Evolutionary conservation across 257 asterid species (phyloP).

Genomic region (Scutellaria galericulata): DNA sequence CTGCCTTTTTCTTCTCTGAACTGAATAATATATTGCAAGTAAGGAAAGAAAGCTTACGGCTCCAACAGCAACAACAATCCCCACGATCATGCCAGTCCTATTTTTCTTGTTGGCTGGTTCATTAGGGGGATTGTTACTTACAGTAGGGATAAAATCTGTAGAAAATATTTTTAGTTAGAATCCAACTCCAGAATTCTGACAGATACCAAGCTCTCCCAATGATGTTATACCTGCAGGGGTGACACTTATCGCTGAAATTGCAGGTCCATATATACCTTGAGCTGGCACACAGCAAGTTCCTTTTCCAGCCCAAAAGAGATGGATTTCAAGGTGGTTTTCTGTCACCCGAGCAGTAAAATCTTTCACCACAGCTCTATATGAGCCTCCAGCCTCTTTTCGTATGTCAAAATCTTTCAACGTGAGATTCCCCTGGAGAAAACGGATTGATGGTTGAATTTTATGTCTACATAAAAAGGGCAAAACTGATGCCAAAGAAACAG

Average conservation of each 20-base stretch:
- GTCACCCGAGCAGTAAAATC: slow-evolving; percentile 52
- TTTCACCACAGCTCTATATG: slow-evolving; percentile 53
- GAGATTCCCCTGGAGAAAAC: slow-evolving; percentile 56
- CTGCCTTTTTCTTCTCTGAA: slow-evolving; percentile 51
- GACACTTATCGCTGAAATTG: slow-evolving; percentile 77
- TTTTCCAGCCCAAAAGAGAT: slow-evolving; percentile 90
- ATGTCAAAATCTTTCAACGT: slow-evolving; percentile 67
- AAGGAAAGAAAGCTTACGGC: slow-evolving; percentile 44
- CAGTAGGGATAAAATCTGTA: slow-evolving; percentile 64
- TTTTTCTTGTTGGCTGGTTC: slow-evolving; percentile 44
- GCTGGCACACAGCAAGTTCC: slow-evolving; percentile 87
- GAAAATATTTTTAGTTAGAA: slow-evolving; percentile 15
- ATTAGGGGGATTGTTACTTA: slow-evolving; percentile 58
- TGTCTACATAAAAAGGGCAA: slow-evolving; percentile 8
- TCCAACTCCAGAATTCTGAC: slow-evolving; percentile 1
- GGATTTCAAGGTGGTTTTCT: slow-evolving; percentile 76
- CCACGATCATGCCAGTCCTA: slow-evolving; percentile 63
- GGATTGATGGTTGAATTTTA: background rate
- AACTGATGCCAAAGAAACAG: slow-evolving; percentile 2
- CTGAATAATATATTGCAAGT: slow-evolving; percentile 41
- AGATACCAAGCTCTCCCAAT: background rate
- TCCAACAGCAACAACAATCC: slow-evolving; percentile 56
- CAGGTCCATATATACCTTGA: slow-evolving; percentile 74
- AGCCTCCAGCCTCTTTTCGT: slow-evolving; percentile 54
- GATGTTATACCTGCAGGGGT: slow-evolving; percentile 61